Base-by-base conservation (phyloP, 2,329 filamentous ascomycete genomes). In the Nothomitra cinnamomea region DNA sequence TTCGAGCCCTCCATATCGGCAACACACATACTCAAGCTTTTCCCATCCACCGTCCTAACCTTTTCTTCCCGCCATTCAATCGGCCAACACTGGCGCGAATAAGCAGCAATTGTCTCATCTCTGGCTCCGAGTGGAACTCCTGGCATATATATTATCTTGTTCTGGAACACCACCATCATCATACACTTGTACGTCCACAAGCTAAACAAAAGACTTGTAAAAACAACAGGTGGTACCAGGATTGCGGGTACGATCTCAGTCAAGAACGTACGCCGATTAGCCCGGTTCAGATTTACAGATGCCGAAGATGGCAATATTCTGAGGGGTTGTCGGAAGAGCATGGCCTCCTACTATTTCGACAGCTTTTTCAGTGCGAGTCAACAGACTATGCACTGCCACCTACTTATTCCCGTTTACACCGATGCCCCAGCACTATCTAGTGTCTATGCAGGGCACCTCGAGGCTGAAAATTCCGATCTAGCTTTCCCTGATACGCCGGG, bases 111-210 rank as follows among this genome's bases (percentile, higher is more conserved):
- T 54, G 68, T 79, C 67, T 88, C 82, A 22, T 74, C 72, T 15
- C 83, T 74, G 0, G 84, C 73, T 61, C 13, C 53, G 52, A 56
- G 10, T 2, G 38, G 7, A 43, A 32, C n/a, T 2, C 22, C n/a
- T n/a, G 85, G 83, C 70, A 87, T 87, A 66, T 88, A 89, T 56
- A 89, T 83, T 62, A 89, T 86, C 62, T 83, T 82, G 62, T 89
- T 86, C 66, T 89, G 85, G 63, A 88, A 84, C 3, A 84, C 59
- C 25, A 90, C 72, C 68, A 88, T 78, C 79, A 87, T 85, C 53
- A 79, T 65, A 62, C 83, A 87, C 65, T 78, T 78, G 65, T 75
- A 76, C 1, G 68, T 65, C 74, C 74, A 89, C 13, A 89, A 69
- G 2, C 73, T 73, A 17, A 85, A 60, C 2, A 85, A 71, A 36